Evolutionary conservation across 148 eudicot genomes (phyloP).

Genomic region (Chenopodium quinoa): DNA sequence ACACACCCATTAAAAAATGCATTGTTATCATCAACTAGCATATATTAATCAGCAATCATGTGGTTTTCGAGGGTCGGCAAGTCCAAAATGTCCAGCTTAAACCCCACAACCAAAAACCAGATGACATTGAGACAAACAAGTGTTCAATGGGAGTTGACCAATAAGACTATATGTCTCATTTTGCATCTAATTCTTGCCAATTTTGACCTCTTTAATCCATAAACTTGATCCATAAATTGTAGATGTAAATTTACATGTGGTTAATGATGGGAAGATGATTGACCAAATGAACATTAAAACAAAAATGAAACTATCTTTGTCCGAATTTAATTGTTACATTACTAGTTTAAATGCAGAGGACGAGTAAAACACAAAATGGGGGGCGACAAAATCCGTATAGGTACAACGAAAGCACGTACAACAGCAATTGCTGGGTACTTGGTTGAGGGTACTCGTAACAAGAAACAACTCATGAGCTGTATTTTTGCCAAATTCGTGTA

Average conservation of each 20-base stretch:
- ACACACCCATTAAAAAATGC: background rate
- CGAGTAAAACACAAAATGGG: too few species aligned
- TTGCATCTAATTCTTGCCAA: too few species aligned
- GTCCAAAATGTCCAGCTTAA: background rate
- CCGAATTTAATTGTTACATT: too few species aligned
- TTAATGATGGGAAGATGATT: too few species aligned
- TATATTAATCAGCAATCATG: background rate
- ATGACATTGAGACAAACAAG: background rate
- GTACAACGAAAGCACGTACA: background rate
- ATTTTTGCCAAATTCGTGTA: constrained; percentile 14
- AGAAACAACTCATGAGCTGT: constrained; percentile 24
- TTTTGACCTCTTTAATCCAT: too few species aligned
- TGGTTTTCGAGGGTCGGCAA: background rate
- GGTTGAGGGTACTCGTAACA: constrained; percentile 20
- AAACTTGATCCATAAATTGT: too few species aligned
- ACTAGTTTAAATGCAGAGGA: too few species aligned
- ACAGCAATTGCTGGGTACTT: constrained; percentile 6
- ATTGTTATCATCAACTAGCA: background rate
- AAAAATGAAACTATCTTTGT: too few species aligned
- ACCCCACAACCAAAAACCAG: background rate
- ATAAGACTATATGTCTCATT: too few species aligned
- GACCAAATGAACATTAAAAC: too few species aligned
- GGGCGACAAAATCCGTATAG: background rate
- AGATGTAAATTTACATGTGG: too few species aligned
- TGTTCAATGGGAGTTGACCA: too few species aligned